phyloP scores from a whole-genome alignment of 2,329 filamentous ascomycete genomes.

The Periconia digitata region DNA sequence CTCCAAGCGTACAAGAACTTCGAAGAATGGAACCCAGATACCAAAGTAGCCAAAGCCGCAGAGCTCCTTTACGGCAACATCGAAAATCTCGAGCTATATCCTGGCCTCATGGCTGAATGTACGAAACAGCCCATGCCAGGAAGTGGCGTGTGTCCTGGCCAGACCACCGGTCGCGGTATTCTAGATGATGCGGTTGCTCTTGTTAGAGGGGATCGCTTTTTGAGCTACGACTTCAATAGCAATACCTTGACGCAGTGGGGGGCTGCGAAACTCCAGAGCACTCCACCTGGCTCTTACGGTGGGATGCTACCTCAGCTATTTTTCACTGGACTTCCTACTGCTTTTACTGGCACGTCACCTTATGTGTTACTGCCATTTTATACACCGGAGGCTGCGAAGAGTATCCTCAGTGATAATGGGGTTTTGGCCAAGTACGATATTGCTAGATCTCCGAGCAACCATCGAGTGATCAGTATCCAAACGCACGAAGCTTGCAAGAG shows the following conservation, averaged over 20 bases:
- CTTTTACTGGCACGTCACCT: constrained; percentile 52
- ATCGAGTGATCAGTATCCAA: constrained; percentile 50
- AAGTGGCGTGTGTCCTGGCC: constrained; percentile 67
- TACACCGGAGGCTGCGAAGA: constrained; percentile 51
- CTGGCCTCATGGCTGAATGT: constrained; percentile 73
- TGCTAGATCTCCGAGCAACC: constrained; percentile 45
- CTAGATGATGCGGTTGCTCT: constrained; percentile 73
- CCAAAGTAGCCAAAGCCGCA: constrained; percentile 43
- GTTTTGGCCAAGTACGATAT: constrained; percentile 51
- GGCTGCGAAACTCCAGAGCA: constrained; percentile 45
- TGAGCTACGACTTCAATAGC: constrained; percentile 30
- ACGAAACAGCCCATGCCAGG: constrained; percentile 69
- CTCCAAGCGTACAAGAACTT: constrained; percentile 72
- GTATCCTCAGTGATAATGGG: constrained; percentile 52
- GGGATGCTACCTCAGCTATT: constrained; percentile 48
- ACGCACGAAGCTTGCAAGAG: constrained; percentile 54
- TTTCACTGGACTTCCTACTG: constrained; percentile 51
- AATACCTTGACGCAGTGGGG: constrained; percentile 51
- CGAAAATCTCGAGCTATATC: constrained; percentile 63
- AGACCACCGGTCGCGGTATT: constrained; percentile 72
- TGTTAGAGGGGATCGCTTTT: constrained; percentile 46
- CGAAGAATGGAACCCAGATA: constrained; percentile 71
- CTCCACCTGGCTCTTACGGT: constrained; percentile 48
- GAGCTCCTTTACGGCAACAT: constrained; percentile 57
- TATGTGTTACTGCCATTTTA: constrained; percentile 56